Evolutionary conservation across 805 yeast species (phyloP).

Genomic region (Allodekkera sacchari): DNA sequence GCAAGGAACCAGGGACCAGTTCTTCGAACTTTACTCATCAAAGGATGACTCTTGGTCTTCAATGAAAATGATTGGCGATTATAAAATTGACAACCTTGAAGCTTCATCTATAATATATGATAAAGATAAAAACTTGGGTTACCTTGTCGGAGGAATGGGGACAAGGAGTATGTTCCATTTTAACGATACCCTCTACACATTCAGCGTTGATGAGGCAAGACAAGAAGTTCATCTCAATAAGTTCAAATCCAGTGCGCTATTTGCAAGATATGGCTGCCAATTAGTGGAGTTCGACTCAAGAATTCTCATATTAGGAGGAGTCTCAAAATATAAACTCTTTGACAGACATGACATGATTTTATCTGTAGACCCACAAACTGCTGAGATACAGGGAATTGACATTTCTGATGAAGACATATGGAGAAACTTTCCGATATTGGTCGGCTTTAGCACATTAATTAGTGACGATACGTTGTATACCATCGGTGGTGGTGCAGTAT

Average conservation of each 20-base stretch:
- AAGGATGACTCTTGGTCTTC: no score
- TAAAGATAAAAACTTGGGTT: slow-evolving; percentile 28
- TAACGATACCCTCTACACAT: slow-evolving; percentile 25
- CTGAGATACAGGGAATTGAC: slow-evolving; percentile 21
- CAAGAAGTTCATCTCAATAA: slow-evolving; percentile 12
- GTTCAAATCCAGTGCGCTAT: no score
- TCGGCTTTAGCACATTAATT: slow-evolving; percentile 38
- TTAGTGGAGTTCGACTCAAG: no score
- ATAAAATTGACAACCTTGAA: no score
- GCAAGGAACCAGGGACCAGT: no score
- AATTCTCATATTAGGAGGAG: no score
- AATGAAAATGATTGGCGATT: no score
- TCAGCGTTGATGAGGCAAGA: slow-evolving; percentile 13
- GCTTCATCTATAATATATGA: slow-evolving; percentile 3
- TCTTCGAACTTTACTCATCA: no score
- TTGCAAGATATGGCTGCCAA: no score
- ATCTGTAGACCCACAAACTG: slow-evolving; percentile 13
- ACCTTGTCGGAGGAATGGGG: slow-evolving; percentile 40
- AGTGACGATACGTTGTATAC: slow-evolving; percentile 11
- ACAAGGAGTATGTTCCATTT: slow-evolving; percentile 17
- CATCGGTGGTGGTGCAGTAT: slow-evolving; percentile 72
- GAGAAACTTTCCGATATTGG: slow-evolving; percentile 36
- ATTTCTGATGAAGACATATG: slow-evolving; percentile 29
- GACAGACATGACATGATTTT: slow-evolving; percentile 28
- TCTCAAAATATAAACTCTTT: slow-evolving; percentile 23